Evolutionary conservation across 176 grass and related monocot species (phyloP).

Genomic region (Bolboschoenus planiculmis): DNA sequence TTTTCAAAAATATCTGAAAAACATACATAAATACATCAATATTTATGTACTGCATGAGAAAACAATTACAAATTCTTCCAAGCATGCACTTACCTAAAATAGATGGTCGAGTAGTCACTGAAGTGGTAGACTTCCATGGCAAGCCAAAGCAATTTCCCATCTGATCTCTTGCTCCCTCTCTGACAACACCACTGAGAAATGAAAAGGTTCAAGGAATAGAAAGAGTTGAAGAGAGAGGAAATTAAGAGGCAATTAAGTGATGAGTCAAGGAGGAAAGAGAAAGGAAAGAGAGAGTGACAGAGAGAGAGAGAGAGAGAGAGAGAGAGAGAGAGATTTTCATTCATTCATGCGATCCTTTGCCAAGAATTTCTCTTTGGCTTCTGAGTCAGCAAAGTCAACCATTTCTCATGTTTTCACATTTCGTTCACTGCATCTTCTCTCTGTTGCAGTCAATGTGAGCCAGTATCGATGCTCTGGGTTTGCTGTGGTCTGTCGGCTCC

Average conservation of each 20-base stretch:
- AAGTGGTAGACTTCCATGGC: constrained; percentile 2
- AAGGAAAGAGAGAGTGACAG: constrained; percentile 5
- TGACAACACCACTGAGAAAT: neutral
- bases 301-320: neutral
- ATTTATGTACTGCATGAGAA: neutral
- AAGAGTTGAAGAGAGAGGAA: constrained; percentile 19
- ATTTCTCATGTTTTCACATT: constrained; percentile 11
- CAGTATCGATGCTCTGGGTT: neutral
- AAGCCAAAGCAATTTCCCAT: constrained; percentile 59
- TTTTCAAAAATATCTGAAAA: neutral
- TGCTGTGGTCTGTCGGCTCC: neutral
- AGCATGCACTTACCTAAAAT: constrained; percentile 14
- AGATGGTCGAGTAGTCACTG: constrained; percentile 4
- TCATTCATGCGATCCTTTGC: neutral
- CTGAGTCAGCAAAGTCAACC: constrained; percentile 24
- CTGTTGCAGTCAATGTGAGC: neutral
- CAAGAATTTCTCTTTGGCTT: constrained; percentile 24
- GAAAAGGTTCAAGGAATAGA: neutral
- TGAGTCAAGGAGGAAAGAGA: neutral
- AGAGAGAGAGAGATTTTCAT: neutral
- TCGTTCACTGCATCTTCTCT: neutral
- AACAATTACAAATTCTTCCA: neutral
- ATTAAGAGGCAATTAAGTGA: neutral
- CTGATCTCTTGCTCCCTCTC: neutral
- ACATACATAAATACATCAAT: neutral